Evolutionary conservation across 225 moss, liverwort and hornwort species (phyloP), one percentile per base, ranked within the genome.

Genomic region (Bryum argenteum): DNA sequence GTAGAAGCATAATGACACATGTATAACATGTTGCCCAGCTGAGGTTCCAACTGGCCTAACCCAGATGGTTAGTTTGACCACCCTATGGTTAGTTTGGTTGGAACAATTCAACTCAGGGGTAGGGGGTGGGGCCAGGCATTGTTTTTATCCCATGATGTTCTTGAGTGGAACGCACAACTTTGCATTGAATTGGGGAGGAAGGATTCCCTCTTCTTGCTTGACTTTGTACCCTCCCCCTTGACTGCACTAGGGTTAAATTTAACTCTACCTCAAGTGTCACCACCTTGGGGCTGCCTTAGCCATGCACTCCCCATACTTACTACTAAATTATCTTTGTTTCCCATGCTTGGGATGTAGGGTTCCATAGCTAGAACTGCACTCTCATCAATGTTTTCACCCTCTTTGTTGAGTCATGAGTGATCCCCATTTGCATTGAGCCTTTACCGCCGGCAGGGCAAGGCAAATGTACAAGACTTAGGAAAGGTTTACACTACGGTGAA

Each of bases 101-200:
- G 57, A 58, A 66, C 54, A 21, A 37, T 22, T 43, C 37, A 47
- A 65, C 56, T 20, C 44, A 9, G 75, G 20, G 62, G 0, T 15
- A 13, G 5, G 4, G 11, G 8, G 71, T 70, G 8, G 77, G 77
- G 23, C 77, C 71, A 0, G 26, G 33, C 12, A 37, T 23, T 33
- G 5, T 33, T 48, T 48, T 39, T 16, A 8, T 9, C 38, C 69
- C 73, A 81, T 77, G 81, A 65, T 70, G 73, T 65, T 48, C 39
- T 73, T 2, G 14, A 70, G 77, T 74, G 70, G 65, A 41, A 61
- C 3, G 20, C 70, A n/a, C n/a, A 20, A 48, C 81, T 78, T 78
- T 78, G 73, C 81, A 74, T 77, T 70, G 54, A 70, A 74, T 40
- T 54, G 28, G 0, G 81, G 73, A 67, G 26, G 12, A 69, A 70